phyloP scores from a whole-genome alignment of 1,284 basidiomycete species.

The Porphyrellus sp. region DNA sequence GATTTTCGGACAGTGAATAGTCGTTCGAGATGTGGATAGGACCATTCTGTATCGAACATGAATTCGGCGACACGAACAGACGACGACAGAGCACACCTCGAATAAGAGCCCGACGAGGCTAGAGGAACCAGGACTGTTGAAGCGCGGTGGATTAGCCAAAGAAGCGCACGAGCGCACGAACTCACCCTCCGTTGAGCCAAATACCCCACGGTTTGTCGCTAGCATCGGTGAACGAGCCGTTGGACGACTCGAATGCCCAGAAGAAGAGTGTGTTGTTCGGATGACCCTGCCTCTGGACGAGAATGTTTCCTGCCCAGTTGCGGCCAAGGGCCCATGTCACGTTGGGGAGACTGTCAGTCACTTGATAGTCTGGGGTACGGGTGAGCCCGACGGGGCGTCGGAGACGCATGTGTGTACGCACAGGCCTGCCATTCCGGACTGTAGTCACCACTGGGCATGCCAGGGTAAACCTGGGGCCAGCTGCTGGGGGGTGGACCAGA shows the following conservation, averaged over 20 bases:
- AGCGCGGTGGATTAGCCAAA: background rate
- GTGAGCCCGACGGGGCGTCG: background rate
- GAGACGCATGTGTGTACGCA: constrained; percentile 31
- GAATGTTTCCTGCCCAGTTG: constrained; percentile 66
- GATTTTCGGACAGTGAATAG: constrained; percentile 48
- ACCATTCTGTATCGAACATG: constrained; percentile 49
- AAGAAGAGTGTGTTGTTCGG: constrained; percentile 74
- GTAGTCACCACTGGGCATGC: constrained; percentile 43
- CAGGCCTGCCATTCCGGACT: constrained; percentile 63
- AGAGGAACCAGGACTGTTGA: constrained; percentile 61
- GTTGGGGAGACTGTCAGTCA: constrained; percentile 57
- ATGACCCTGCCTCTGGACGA: constrained; percentile 59
- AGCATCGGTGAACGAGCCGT: constrained; percentile 54
- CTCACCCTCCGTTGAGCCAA: constrained; percentile 72
- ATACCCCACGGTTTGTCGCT: constrained; percentile 64
- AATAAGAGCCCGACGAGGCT: constrained; percentile 62
- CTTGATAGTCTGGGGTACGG: constrained; percentile 47
- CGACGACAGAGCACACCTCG: constrained; percentile 44
- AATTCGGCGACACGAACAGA: background rate
- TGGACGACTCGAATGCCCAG: constrained; percentile 60
- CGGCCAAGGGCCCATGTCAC: constrained; percentile 55
- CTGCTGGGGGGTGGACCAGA: constrained; percentile 28
- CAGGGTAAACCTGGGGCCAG: constrained; percentile 35
- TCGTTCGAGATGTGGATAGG: constrained; percentile 55
- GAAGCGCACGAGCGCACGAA: background rate